Evolutionary conservation across 2,329 filamentous ascomycete genomes (phyloP).

Genomic region (Fusarium sp.): DNA sequence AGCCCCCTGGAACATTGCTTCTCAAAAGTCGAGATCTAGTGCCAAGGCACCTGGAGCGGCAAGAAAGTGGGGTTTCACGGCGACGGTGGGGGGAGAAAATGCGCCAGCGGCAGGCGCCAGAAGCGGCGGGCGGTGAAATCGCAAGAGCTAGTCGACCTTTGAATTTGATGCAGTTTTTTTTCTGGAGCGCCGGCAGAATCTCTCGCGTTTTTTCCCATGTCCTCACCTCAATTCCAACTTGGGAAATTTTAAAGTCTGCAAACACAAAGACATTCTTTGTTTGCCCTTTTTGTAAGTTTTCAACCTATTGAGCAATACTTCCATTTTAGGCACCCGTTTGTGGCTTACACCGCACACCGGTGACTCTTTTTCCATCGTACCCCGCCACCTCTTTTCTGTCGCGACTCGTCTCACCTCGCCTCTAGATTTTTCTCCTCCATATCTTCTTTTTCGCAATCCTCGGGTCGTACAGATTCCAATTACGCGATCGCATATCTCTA

Average conservation of each 20-base stretch:
- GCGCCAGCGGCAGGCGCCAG: slow-evolving; percentile 26
- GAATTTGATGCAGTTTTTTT: slow-evolving; percentile 41
- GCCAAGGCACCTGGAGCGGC: slow-evolving; percentile 9
- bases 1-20: neutral
- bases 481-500: slow-evolving; percentile 21
- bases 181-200: slow-evolving; percentile 44
- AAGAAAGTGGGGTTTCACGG: slow-evolving; percentile 33
- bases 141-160: slow-evolving; percentile 38
- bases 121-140: slow-evolving; percentile 48
- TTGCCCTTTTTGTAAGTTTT: slow-evolving; percentile 25
- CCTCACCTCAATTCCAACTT: slow-evolving; percentile 24
- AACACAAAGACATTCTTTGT: neutral
- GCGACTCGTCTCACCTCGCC: slow-evolving; percentile 38
- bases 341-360: slow-evolving; percentile 26
- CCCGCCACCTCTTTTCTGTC: slow-evolving; percentile 46
- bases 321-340: slow-evolving; percentile 5
- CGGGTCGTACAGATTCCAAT: slow-evolving; percentile 12
- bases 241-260: neutral
- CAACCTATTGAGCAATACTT: neutral
- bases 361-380: slow-evolving; percentile 43
- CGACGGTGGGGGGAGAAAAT: slow-evolving; percentile 26
- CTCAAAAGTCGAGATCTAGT: neutral
- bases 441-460: neutral
- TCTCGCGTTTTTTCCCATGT: slow-evolving; percentile 29
- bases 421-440: slow-evolving; percentile 20